phyloP scores from a whole-genome alignment of 352 stramenopile genomes.

The Globisporangium recalcitrans region DNA sequence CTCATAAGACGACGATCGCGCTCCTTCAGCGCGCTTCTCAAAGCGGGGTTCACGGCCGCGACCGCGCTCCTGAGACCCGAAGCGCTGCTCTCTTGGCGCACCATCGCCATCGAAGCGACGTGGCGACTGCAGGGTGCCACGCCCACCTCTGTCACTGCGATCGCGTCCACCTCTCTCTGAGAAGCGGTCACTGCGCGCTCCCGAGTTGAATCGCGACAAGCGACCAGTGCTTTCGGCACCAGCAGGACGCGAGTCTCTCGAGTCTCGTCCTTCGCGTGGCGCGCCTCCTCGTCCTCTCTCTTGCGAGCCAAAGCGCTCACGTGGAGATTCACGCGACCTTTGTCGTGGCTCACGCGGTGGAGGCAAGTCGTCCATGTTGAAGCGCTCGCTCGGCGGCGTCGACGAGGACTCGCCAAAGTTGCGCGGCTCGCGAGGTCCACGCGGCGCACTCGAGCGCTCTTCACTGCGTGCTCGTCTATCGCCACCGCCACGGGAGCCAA shows the following conservation, averaged over 20 bases:
- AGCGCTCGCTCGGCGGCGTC: slow-evolving; percentile 10
- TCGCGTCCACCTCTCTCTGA: neutral
- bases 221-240: too few species aligned
- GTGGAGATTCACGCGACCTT: neutral
- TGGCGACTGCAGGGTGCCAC: neutral
- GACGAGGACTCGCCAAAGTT: slow-evolving; percentile 17
- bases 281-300: neutral
- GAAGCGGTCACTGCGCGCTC: slow-evolving; percentile 2
- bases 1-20: neutral
- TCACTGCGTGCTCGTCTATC: slow-evolving; percentile 2
- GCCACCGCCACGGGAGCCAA: slow-evolving; percentile 5
- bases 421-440: slow-evolving; percentile 6
- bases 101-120: neutral
- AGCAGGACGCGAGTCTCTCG: neutral
- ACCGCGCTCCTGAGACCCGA: neutral
- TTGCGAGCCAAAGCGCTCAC: slow-evolving; percentile 3
- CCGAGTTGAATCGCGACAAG: slow-evolving; percentile 10
- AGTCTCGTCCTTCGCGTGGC: neutral
- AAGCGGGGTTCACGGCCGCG: neutral
- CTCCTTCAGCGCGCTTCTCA: slow-evolving; percentile 4
- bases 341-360: neutral
- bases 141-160: neutral
- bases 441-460: neutral
- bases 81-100: neutral
- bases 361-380: slow-evolving; percentile 6